These are phyloP conservation scores for Solanum etuberosum DNA, from an alignment of 257 asterid genomes.

Conservation along the genomic window DNA sequence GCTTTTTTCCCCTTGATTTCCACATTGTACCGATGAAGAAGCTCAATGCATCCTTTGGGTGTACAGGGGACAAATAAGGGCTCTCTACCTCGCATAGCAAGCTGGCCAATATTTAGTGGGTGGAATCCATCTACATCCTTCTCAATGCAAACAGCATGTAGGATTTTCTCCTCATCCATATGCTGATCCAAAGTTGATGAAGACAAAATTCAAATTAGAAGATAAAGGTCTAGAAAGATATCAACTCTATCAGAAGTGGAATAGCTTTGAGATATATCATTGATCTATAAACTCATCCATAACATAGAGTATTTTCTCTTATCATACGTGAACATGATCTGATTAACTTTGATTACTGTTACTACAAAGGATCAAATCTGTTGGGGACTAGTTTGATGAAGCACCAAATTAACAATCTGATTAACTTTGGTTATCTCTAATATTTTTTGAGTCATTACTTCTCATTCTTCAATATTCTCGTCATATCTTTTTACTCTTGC, in stretches of 20 bases:
- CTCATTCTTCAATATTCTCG: neutral
- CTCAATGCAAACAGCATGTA: slow-evolving; percentile 74
- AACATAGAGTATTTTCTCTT: neutral
- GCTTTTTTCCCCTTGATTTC: slow-evolving; percentile 82
- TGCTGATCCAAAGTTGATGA: slow-evolving; percentile 38
- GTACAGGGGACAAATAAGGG: slow-evolving; percentile 92
- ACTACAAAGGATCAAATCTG: neutral
- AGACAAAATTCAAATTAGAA: neutral
- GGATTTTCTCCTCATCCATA: slow-evolving; percentile 69
- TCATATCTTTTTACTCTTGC: neutral
- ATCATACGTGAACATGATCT: neutral
- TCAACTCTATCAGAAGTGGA: neutral
- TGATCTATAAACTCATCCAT: neutral
- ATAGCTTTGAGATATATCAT: neutral
- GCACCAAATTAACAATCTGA: neutral
- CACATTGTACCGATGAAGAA: slow-evolving; percentile 65
- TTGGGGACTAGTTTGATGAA: neutral
- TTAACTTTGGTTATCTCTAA: neutral
- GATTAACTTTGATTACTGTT: neutral
- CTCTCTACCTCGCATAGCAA: slow-evolving; percentile 92
- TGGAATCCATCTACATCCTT: slow-evolving; percentile 98
- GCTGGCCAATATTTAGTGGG: slow-evolving; percentile 78
- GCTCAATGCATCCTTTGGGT: slow-evolving; percentile 88
- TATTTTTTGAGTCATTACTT: neutral
- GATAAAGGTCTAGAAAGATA: neutral